Evolutionary conservation across 805 yeast species (phyloP), one percentile per base, ranked within the genome.

Genomic region (Ogataea pilisensis): DNA sequence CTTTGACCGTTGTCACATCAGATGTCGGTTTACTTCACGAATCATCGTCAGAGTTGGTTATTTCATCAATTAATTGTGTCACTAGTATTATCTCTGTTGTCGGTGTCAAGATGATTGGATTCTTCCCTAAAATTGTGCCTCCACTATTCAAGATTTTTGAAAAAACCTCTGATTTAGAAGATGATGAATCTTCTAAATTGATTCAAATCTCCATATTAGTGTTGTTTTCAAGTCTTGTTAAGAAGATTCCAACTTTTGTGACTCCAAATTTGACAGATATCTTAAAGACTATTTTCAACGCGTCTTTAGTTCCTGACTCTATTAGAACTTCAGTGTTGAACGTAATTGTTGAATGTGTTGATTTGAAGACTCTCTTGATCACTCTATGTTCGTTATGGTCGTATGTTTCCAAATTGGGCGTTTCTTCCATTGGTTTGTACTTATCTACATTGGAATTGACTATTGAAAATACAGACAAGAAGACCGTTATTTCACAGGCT

Each of bases 21-120:
- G 60, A 70, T 2, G 50, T 60, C 36, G 87, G 91, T 21, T 63
- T 89, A 39, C 62, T 71, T 45, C 75, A 70, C 48, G 59, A 55
- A 2, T 35, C 40, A 1, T 50, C 69, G 5, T 75, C 81, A 11
- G 95, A 85, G 50, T 63, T 86, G 7, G 68, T 80, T 24, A 76
- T 93, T 27, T 76, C 96, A 0, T 77, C 96, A 1, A 69, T 88
- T 43, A 76, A 82, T 50, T 80, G 83, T 43, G 75, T 87, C 46
- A 78, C 86, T 42, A 78, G 80, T 49, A 66, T 88, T 41, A 75
- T 87, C 40, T 77, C 80, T 38, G 75, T 80, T 19, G 63, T 90
- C 34, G 99, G 99, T 39, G 90, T 95, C 16, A 85, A 88, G 56
- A 72, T 82, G 47, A 82, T 93, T 57, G 90, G 95, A 6, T 76